Base-by-base conservation (phyloP, 2,329 filamentous ascomycete species). In the Pseudophaeomoniella oleicola region DNA sequence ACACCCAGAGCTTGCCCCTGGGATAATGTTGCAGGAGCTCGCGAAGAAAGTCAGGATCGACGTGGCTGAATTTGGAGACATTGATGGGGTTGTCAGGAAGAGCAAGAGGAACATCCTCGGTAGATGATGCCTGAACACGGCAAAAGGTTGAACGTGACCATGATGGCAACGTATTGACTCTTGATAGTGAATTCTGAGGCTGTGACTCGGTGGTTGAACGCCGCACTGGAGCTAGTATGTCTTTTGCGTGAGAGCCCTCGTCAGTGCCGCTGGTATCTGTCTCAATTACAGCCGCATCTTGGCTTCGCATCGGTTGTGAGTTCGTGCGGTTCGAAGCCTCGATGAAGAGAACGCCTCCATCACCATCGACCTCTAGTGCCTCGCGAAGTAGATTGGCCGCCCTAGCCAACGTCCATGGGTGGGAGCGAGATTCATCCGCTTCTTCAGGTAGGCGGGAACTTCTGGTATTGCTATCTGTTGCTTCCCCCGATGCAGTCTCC, bases 321-420 rank as follows among this genome's bases (percentile, higher is more conserved):
- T n/a, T n/a, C 9, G 13, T 22, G 37, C 39, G 29, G 42, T 43
- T 19, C 39, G 30, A 42, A 1, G 50, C 55, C 41, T 63, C 60
- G 13, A 64, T 40, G 37, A 63, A 63, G 2, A 60, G 48, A 10
- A 69, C 63, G 2, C 65, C 66, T n/a, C 67, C 64, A 3, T 64
- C 60, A 5, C 53, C 52, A 14, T 50, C 52, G 4, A 67, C 32
- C 29, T 60, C 59, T 6, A 71, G 50, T n/a, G 64, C 63, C 38
- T 68, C 58, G 1, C 60, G 57, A 3, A 71, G 51, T 0, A 71
- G 43, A 18, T 62, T 58, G 0, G 66, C 64, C 1, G 68, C 68
- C 15, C 66, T 56, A 10, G 54, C 50, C 37, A 70, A 69, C 2
- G 62, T 62, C 41, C 60, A 57, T 1, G 54, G 46, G 40, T 60